A percentile compares a stretch with the other conserved stretches of the same genome.
phyloP scores from a whole-genome alignment of 2,329 filamentous ascomycete genomes.

The Dendrostoma leiphaemia region DNA sequence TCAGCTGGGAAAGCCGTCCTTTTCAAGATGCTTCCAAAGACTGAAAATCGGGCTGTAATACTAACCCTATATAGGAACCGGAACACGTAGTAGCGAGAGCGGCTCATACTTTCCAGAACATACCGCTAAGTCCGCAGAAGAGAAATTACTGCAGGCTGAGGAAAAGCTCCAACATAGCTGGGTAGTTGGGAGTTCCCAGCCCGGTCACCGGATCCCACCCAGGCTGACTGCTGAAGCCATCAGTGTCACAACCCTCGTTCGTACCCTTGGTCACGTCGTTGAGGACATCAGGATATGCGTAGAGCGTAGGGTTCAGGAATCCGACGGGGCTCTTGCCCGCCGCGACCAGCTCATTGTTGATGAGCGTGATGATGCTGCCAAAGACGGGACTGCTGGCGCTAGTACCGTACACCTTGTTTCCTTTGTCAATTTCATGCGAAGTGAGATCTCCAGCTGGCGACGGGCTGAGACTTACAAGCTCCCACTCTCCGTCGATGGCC shows the following conservation, averaged over 20 bases:
- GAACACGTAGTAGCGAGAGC: too few species aligned
- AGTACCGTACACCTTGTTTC: slow-evolving; percentile 16
- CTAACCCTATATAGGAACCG: too few species aligned
- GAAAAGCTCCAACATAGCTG: slow-evolving; percentile 24
- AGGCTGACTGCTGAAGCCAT: slow-evolving; percentile 24
- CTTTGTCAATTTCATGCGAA: too few species aligned
- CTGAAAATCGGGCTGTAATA: too few species aligned
- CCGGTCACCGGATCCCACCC: slow-evolving; percentile 29
- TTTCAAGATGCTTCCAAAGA: too few species aligned
- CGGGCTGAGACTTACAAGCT: too few species aligned
- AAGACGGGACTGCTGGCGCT: slow-evolving; percentile 14
- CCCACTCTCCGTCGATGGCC: slow-evolving; percentile 13
- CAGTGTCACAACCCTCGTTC: slow-evolving; percentile 27
- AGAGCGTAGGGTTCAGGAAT: slow-evolving; percentile 16
- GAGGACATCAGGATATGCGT: slow-evolving; percentile 14
- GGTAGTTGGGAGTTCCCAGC: slow-evolving; percentile 27
- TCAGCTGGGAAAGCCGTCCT: too few species aligned
- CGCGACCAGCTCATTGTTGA: slow-evolving; percentile 14
- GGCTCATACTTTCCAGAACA: too few species aligned
- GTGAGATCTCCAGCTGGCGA: too few species aligned
- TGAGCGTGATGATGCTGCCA: slow-evolving; percentile 14
- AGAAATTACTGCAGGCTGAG: slow-evolving; percentile 20
- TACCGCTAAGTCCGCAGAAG: too few species aligned
- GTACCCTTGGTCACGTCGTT: slow-evolving; percentile 26
- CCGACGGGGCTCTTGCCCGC: slow-evolving; percentile 18